Base-by-base conservation (phyloP, 805 yeast species). In the Sugiyamaella americana region DNA sequence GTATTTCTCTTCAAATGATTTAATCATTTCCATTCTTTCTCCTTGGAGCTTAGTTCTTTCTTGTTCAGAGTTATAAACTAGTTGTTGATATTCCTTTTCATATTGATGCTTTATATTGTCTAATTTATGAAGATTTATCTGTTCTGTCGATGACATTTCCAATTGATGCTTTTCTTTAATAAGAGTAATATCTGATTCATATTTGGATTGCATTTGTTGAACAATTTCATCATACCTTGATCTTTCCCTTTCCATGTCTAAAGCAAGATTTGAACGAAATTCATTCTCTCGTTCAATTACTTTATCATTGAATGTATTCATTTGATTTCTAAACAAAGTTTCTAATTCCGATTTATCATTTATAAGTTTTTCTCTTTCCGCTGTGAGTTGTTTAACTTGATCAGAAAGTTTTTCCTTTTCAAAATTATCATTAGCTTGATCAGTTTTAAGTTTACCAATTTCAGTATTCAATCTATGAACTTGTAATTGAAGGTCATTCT, bases 41-140 rank as follows among this genome's bases (percentile, higher is more conserved):
- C 13, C 13, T 13, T 26, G 11, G 32, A 26, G 32, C 13, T 26
- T 13, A 26, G 32, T 8, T 26, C 32, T 26, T 8, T 13, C 13
- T 8, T 26, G 8, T 13, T 26, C 32, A 8, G 13, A 8, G 8
- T 26, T 13, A 26, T 8, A 58, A 5, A 43, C 47, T 30, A 61
- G 55, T 19, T 52, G 46, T 17, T 54, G 46, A 42, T 60, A 60
- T 40, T 60, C 65, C 30, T 55, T 61, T n/a, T 38, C 43, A 22
- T 20, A 44, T 23, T 13, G n/a, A n/a, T 13, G 66, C 23, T 58
- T 51, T 43, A 57, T 44, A 39, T 58, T 60, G 38, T 63, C 60
- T 51, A 63, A 52, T 47, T 56, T 57, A 6, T 59, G 54, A 30
- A 58, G 55, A 4, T 43, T 11, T 37, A 40, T 37, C 32, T 40